Evolutionary conservation across 257 asterid genomes (phyloP).

Genomic region (Solanum ossicruentum): DNA sequence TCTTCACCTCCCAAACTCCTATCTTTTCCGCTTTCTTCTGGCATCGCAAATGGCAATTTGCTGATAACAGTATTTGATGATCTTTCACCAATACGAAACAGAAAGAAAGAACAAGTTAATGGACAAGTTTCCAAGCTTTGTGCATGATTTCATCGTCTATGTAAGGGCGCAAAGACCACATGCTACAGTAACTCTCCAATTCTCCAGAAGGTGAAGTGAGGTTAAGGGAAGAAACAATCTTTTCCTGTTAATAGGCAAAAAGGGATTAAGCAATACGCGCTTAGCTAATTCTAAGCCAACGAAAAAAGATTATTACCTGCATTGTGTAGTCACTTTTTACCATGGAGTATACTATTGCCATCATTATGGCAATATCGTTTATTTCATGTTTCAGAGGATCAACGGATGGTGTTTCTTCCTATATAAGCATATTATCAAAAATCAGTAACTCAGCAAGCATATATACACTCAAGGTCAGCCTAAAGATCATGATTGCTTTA

Average conservation of each 20-base stretch:
- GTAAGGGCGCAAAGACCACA: conserved; percentile 85
- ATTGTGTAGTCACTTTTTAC: conserved; percentile 59
- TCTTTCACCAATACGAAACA: background rate
- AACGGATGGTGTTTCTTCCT: conserved; percentile 20
- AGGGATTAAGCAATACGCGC: background rate
- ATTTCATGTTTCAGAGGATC: conserved; percentile 26
- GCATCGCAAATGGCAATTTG: background rate
- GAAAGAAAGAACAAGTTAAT: background rate
- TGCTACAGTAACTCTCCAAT: conserved; percentile 63
- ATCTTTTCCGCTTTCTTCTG: background rate
- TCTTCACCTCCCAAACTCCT: background rate
- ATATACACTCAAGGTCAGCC: background rate
- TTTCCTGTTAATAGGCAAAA: conserved; percentile 25
- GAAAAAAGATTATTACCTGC: conserved; percentile 46
- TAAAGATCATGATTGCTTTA: background rate
- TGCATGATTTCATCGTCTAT: conserved; percentile 57
- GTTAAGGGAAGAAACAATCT: conserved; percentile 45
- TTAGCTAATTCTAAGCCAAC: background rate
- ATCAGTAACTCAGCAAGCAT: background rate
- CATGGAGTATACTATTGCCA: conserved; percentile 61
- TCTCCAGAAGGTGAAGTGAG: conserved; percentile 54
- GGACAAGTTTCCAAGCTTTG: conserved; percentile 52
- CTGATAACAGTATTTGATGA: background rate
- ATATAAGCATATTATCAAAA: background rate
- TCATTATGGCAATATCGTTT: conserved; percentile 40